phyloP scores from a whole-genome alignment of 2,329 filamentous ascomycete genomes.

The Sporothrix humicola region DNA sequence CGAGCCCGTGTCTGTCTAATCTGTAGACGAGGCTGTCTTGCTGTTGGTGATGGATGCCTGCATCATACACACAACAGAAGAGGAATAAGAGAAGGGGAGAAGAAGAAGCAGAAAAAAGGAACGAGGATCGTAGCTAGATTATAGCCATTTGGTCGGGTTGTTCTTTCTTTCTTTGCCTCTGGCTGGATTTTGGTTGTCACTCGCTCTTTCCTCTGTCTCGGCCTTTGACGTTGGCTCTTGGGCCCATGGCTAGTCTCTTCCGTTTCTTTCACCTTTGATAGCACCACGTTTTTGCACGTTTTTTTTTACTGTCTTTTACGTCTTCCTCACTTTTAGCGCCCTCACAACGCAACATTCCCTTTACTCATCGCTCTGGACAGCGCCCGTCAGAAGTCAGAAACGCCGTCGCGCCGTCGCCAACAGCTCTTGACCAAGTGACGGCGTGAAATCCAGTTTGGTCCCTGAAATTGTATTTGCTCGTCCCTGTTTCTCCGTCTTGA shows the following conservation, averaged over 20 bases:
- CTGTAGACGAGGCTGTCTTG: constrained; percentile 17
- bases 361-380: constrained; percentile 13
- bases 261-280: constrained; percentile 16
- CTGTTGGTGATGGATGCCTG: constrained; percentile 27
- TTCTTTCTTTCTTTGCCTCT: neutral
- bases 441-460: neutral
- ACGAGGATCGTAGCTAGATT: constrained; percentile 16
- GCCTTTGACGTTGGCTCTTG: neutral
- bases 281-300: constrained; percentile 2
- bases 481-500: neutral
- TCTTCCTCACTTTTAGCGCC: constrained; percentile 2
- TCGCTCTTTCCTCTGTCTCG: neutral
- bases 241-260: constrained; percentile 6
- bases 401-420: too few relatives aligned
- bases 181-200: neutral
- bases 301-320: neutral
- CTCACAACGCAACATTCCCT: constrained; percentile 25
- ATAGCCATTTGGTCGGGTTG: constrained; percentile 25
- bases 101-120: neutral
- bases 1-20: neutral
- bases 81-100: constrained; percentile 20
- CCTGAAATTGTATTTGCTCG: neutral
- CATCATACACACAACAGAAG: constrained; percentile 33
- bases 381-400: too few relatives aligned
- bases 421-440: too few relatives aligned